Conservation (phyloP, 2,329 filamentous ascomycete species). For the Aspergillus quadrilineatus region DNA sequence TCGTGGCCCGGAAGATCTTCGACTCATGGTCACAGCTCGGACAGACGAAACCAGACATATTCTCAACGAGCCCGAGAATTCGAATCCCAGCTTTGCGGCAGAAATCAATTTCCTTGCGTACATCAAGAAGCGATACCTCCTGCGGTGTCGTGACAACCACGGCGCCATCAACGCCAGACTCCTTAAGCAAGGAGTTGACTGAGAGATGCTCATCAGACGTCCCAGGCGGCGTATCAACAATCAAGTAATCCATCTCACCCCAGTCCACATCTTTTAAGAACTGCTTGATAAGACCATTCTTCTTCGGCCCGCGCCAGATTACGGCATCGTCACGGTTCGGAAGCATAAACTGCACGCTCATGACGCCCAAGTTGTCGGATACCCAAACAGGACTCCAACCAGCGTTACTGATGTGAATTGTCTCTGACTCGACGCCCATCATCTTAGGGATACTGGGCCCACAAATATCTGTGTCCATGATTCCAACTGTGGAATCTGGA, state of each 20-base stretch:
- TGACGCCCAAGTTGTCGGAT: conserved; percentile 86
- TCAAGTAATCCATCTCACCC: conserved; percentile 88
- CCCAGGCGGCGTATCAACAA: conserved; percentile 93
- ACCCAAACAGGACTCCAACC: conserved; percentile 98
- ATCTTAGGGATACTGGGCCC: conserved; percentile 97
- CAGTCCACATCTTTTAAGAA: conserved; percentile 98
- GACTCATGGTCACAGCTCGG: conserved; percentile 78
- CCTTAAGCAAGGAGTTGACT: conserved; percentile 87
- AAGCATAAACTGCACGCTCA: conserved; percentile 98
- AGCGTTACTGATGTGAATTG: conserved; percentile 81
- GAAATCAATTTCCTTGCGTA: conserved; percentile 96
- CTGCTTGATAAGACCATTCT: conserved; percentile 97
- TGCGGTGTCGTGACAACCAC: conserved; percentile 93
- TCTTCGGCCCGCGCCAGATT: conserved; percentile 97
- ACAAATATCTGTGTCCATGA: conserved; percentile 98
- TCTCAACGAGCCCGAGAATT: conserved; percentile 88
- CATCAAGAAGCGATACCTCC: conserved; percentile 87
- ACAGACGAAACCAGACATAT: conserved; percentile 97
- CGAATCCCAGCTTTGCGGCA: conserved; percentile 90
- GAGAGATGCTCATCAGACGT: conserved; percentile 94
- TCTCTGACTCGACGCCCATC: conserved; percentile 95
- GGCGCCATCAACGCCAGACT: conserved; percentile 88
- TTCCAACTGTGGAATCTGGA: conserved; percentile 74
- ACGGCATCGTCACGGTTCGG: conserved; percentile 91
- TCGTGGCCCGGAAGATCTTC: conserved; percentile 88